Percentiles rank a stretch among this genome's conserved stretches.
phyloP scores from a whole-genome alignment of 1,139 yeast genomes.

The Taphrina pruni region DNA sequence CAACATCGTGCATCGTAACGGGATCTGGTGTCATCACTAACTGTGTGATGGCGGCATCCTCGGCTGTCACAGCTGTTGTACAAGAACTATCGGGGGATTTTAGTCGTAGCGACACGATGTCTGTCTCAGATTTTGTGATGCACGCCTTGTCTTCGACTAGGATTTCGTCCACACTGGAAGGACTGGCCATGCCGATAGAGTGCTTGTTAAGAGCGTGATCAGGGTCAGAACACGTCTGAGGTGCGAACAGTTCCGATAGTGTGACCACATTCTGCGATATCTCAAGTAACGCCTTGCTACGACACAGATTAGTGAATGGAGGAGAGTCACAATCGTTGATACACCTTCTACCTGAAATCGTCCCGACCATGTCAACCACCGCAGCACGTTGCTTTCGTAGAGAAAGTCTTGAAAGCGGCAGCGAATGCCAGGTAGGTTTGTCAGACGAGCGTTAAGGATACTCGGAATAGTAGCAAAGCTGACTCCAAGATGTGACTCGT shows the following conservation, averaged over 20 bases:
- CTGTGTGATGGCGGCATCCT: not conserved
- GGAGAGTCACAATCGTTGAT: not conserved
- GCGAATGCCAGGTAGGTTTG: too few relatives aligned
- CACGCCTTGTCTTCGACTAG: not conserved
- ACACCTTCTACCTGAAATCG: not conserved
- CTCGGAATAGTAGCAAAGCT: too few relatives aligned
- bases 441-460: too few relatives aligned
- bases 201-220: not conserved
- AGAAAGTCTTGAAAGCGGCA: too few relatives aligned
- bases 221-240: not conserved
- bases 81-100: not conserved
- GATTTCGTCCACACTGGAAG: not conserved
- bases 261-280: not conserved
- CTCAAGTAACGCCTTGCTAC: constrained; percentile 1
- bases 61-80: not conserved
- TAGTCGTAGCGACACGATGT: not conserved
- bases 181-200: not conserved
- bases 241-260: not conserved
- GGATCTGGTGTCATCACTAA: not conserved
- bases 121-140: not conserved
- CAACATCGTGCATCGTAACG: not conserved
- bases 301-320: not conserved
- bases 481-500: too few relatives aligned
- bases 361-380: not conserved
- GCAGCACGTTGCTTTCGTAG: too few relatives aligned